Evolutionary conservation across 2,329 filamentous ascomycete genomes (phyloP), one percentile per base, ranked within the genome.

Genomic region (Bipolaris cookei): DNA sequence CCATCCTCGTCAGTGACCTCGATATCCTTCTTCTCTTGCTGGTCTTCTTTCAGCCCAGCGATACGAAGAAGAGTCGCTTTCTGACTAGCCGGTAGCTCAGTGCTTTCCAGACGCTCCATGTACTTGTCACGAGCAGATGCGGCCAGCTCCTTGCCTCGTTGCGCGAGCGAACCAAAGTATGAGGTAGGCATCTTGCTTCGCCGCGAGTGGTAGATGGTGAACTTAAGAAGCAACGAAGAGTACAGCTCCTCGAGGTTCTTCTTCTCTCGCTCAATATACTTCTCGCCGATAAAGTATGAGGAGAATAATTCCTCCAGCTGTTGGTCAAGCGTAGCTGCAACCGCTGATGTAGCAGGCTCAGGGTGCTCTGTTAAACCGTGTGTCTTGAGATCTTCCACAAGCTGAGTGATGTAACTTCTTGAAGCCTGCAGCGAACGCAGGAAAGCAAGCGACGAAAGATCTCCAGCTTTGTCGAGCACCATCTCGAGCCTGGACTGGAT

Each of bases 361-460:
- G 95, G 95, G 68, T 98, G 90, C 72, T 99, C 96, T 4, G 94
- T 98, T 65, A 99, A 80, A 4, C 96, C 95, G 70, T 99, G 96
- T 0, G 90, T 83, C 76, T 99, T 99, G 51, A 99, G 80, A 63
- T 98, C 95, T 69, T 99, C 95, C 6, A 98, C 89, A 21, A 99
- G 78, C 5, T 88, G 82, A 62, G 90, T 89, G 66, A 99, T 95
- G 69, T 96, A 98, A 64, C 88, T 91, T 65, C 92, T 87, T 1
- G 95, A 95, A 6, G 94, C 91, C 77, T 99, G 96, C 11, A 99
- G 76, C 13, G 92, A 95, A 59, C 95, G 87, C 28, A 99, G 79
- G 73, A 97, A 99, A 1, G 95, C 93, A 28, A 99, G 81, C 0
- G 92, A 93, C 0, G 96, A 99, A 14, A 98, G 88, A 4, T 90